These are phyloP conservation scores for Amphicarpaea edgeworthii DNA, from an alignment of 306 rosid species.

Conservation along the genomic window DNA sequence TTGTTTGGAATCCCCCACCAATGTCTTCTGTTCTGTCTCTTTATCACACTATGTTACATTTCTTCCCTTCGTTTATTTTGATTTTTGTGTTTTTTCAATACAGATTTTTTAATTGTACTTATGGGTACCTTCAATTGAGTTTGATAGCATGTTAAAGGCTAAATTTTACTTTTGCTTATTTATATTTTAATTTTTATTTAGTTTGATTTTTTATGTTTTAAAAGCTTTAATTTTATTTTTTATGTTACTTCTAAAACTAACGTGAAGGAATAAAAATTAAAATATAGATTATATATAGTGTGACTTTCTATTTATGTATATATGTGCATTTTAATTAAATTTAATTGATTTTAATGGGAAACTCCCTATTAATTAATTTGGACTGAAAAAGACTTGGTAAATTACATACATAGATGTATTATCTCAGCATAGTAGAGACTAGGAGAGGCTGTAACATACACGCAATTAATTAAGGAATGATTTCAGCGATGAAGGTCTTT, in stretches of 20 bases:
- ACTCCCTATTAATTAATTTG: not conserved
- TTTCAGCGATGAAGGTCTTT: not conserved
- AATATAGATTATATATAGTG: no score
- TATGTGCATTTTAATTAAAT: no score
- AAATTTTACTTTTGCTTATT: no score
- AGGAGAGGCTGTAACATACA: not conserved
- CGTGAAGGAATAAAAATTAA: no score
- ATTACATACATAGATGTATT: not conserved
- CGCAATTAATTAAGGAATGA: not conserved
- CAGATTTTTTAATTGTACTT: not conserved
- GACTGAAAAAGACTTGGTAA: not conserved
- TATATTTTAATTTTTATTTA: no score
- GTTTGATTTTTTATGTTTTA: no score
- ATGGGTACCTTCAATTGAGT: no score
- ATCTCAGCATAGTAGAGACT: not conserved
- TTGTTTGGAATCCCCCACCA: not conserved
- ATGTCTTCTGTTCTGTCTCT: not conserved
- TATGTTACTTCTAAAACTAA: no score
- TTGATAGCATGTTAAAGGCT: no score
- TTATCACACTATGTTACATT: not conserved
- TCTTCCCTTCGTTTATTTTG: not conserved
- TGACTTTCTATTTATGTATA: no score
- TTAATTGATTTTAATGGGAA: not conserved
- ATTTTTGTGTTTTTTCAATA: not conserved
- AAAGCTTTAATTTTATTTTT: no score